These are phyloP conservation scores for Pichia sp. DNA, from an alignment of 1,139 yeast species.

Conservation along the genomic window DNA sequence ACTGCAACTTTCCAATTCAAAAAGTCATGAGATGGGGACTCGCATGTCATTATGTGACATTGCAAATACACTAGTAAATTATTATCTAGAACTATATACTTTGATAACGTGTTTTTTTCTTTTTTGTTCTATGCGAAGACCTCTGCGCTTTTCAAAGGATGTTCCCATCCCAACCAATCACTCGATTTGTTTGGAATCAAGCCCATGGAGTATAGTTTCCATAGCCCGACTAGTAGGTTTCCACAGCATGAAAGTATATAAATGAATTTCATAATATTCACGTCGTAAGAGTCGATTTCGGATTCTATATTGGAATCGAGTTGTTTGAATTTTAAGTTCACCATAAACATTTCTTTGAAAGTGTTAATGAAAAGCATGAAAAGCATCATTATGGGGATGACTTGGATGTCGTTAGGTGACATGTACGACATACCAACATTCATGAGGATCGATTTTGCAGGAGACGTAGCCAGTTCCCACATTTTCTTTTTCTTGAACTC, in stretches of 20 bases:
- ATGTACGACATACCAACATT: slow-evolving; percentile 85
- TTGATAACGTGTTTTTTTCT: neutral
- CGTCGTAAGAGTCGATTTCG: slow-evolving; percentile 23
- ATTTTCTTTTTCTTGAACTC: slow-evolving; percentile 58
- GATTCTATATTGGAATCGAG: slow-evolving; percentile 17
- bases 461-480: slow-evolving; percentile 82
- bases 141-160: slow-evolving; percentile 35
- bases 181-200: slow-evolving; percentile 79
- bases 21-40: neutral
- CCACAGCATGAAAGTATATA: slow-evolving; percentile 56
- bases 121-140: slow-evolving; percentile 8
- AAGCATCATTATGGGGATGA: slow-evolving; percentile 90
- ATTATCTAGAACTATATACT: neutral
- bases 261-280: slow-evolving; percentile 23
- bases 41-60: neutral
- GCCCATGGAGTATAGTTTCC: slow-evolving; percentile 86
- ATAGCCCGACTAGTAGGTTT: slow-evolving; percentile 70
- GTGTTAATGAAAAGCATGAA: slow-evolving; percentile 79
- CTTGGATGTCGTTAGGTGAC: slow-evolving; percentile 87
- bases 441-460: slow-evolving; percentile 86
- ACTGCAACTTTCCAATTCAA: slow-evolving; percentile 16
- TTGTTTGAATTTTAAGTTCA: slow-evolving; percentile 39
- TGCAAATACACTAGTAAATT: no score
- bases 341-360: slow-evolving; percentile 60
- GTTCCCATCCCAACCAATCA: slow-evolving; percentile 92